phyloP scores from a whole-genome alignment of 768 basidiomycete species.

The Fibroporia radiculosa region DNA sequence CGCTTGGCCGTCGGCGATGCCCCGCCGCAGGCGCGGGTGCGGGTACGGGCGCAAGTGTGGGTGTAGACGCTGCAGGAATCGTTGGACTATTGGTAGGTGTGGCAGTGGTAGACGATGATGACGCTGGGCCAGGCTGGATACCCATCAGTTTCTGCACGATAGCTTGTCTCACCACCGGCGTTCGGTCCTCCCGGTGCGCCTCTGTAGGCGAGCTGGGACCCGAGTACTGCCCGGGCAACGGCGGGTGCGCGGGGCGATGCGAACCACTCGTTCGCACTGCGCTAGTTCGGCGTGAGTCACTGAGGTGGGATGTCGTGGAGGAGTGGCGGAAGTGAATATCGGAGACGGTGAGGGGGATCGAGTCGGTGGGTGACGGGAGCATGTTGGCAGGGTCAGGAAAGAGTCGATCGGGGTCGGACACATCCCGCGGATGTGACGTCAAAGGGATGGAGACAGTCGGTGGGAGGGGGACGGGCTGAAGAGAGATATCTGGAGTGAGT shows the following conservation, averaged over 20 bases:
- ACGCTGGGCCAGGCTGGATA: slow-evolving; percentile 4
- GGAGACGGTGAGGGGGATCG: slow-evolving; percentile 26
- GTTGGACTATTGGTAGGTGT: slow-evolving; percentile 13
- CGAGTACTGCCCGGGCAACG: slow-evolving; percentile 13
- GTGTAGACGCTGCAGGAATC: background rate
- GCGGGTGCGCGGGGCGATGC: slow-evolving; percentile 19
- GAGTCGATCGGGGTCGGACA: slow-evolving; percentile 8
- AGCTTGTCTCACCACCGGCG: slow-evolving; percentile 19
- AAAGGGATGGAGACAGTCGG: slow-evolving; percentile 6
- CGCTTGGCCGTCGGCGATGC: background rate
- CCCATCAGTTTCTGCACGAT: slow-evolving; percentile 28
- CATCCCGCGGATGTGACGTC: slow-evolving; percentile 4
- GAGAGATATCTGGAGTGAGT: slow-evolving; percentile 15
- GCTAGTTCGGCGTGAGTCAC: slow-evolving; percentile 19
- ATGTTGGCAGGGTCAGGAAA: slow-evolving; percentile 13
- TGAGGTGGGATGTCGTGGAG: slow-evolving; percentile 15
- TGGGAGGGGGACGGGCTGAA: slow-evolving; percentile 18
- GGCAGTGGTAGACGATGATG: slow-evolving; percentile 3
- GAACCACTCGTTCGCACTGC: slow-evolving; percentile 12
- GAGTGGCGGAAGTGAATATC: slow-evolving; percentile 31
- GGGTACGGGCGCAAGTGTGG: background rate
- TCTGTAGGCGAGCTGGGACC: slow-evolving; percentile 7
- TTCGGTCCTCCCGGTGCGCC: slow-evolving; percentile 6
- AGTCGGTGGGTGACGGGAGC: slow-evolving; percentile 27
- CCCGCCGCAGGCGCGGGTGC: background rate